Percentiles rank a stretch among this genome's conserved stretches.
Evolutionary conservation across 441 rosid species (phyloP).

Genomic region (Sinapis alba): DNA sequence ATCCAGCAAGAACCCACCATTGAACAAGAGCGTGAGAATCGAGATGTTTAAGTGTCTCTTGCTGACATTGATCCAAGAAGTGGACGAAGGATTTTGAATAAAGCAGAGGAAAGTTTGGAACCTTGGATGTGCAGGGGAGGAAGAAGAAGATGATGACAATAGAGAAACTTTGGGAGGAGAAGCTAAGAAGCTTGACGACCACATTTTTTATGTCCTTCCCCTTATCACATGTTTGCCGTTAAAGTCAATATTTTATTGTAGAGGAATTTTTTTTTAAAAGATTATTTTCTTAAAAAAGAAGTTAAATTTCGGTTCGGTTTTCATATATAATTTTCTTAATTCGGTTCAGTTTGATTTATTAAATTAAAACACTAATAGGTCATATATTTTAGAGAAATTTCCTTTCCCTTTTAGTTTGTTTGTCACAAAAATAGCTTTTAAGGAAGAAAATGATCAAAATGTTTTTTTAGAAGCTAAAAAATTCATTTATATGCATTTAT

Average conservation of each 20-base stretch:
- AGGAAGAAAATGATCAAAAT: too few relatives aligned
- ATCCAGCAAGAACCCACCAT: slow-evolving; percentile 49
- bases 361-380: not conserved
- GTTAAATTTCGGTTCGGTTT: not conserved
- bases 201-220: slow-evolving; percentile 19
- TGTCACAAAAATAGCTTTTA: too few relatives aligned
- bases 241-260: not conserved
- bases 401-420: too few relatives aligned
- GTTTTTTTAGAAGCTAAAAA: too few relatives aligned
- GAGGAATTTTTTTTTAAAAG: not conserved
- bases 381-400: too few relatives aligned
- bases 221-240: slow-evolving; percentile 22
- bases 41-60: slow-evolving; percentile 63
- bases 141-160: slow-evolving; percentile 8
- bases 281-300: not conserved
- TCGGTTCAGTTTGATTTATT: not conserved
- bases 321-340: not conserved
- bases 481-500: too few relatives aligned
- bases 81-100: slow-evolving; percentile 3
- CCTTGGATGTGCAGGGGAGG: not conserved
- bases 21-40: slow-evolving; percentile 50
- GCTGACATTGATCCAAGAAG: slow-evolving; percentile 24
- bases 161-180: slow-evolving; percentile 30
- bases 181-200: slow-evolving; percentile 35
- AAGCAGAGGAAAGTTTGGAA: slow-evolving; percentile 13